Percentiles rank a stretch among this genome's conserved stretches.
Evolutionary conservation across 345 rosid genomes (phyloP).

Genomic region (Rhodamnia argentea): DNA sequence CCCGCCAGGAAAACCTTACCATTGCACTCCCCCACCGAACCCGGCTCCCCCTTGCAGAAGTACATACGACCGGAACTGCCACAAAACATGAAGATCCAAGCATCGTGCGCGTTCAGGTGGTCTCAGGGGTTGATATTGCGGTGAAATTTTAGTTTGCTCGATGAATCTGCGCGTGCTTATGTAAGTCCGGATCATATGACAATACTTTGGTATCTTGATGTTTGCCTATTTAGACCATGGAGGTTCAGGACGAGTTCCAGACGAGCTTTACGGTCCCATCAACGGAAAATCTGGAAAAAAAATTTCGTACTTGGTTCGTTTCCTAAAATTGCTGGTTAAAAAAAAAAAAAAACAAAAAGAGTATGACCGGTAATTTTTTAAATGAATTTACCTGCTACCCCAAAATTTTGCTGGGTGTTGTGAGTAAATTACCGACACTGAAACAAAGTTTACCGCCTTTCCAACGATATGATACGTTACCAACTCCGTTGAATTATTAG

Average conservation of each 20-base stretch:
- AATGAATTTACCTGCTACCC: not conserved
- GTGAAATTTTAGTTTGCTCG: too few relatives aligned
- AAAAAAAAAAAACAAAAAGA: not conserved
- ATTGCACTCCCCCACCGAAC: not conserved
- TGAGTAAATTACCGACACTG: not conserved
- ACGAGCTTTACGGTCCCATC: not conserved
- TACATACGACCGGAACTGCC: accelerated
- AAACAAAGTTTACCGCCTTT: not conserved
- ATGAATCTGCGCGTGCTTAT: not conserved
- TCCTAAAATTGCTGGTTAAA: not conserved
- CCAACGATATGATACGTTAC: not conserved
- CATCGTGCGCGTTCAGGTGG: not conserved
- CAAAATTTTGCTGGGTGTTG: not conserved
- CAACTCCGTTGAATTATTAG: not conserved
- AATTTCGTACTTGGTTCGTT: not conserved
- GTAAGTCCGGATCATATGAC: not conserved
- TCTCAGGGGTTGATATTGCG: not conserved
- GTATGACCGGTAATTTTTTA: not conserved
- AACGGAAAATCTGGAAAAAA: not conserved
- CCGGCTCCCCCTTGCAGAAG: not conserved
- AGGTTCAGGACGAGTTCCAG: accelerated
- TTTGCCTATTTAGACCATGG: not conserved
- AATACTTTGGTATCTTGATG: not conserved
- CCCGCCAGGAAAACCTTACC: not conserved
- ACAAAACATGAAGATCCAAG: not conserved